These are phyloP conservation scores for Ceratobasidium sp. DNA, from an alignment of 1,284 basidiomycete species.

Conservation along the genomic window DNA sequence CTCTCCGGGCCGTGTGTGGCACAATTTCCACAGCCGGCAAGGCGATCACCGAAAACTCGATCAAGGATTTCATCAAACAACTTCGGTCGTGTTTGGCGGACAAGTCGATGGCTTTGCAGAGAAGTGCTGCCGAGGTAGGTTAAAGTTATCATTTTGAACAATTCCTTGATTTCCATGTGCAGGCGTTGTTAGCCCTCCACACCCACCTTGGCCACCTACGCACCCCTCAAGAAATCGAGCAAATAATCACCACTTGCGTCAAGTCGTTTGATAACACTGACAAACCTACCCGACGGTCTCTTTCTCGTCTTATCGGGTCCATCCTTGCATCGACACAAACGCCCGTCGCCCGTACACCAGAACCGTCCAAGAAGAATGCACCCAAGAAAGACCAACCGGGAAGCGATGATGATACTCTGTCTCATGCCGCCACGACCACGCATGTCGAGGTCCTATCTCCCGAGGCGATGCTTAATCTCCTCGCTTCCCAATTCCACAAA, in stretches of 20 bases:
- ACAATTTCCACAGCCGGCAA: constrained; percentile 81
- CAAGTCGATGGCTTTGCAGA: constrained; percentile 87
- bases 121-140: constrained; percentile 82
- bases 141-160: background rate
- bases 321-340: constrained; percentile 88
- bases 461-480: constrained; percentile 82
- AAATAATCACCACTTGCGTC: constrained; percentile 74
- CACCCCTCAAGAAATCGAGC: constrained; percentile 79
- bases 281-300: constrained; percentile 82
- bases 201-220: constrained; percentile 58
- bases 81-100: constrained; percentile 82
- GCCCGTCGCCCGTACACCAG: constrained; percentile 64
- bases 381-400: constrained; percentile 66
- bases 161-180: constrained; percentile 17
- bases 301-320: constrained; percentile 85
- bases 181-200: constrained; percentile 79
- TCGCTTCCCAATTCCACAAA: constrained; percentile 88
- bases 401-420: constrained; percentile 63
- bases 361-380: constrained; percentile 67
- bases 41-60: constrained; percentile 81
- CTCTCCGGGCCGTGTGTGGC: constrained; percentile 81
- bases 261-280: constrained; percentile 87
- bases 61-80: constrained; percentile 89
- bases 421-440: constrained; percentile 67
- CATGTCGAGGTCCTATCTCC: constrained; percentile 79